Conservation (phyloP, 2,329 filamentous ascomycete genomes). For the Xylariaceae sp. region DNA sequence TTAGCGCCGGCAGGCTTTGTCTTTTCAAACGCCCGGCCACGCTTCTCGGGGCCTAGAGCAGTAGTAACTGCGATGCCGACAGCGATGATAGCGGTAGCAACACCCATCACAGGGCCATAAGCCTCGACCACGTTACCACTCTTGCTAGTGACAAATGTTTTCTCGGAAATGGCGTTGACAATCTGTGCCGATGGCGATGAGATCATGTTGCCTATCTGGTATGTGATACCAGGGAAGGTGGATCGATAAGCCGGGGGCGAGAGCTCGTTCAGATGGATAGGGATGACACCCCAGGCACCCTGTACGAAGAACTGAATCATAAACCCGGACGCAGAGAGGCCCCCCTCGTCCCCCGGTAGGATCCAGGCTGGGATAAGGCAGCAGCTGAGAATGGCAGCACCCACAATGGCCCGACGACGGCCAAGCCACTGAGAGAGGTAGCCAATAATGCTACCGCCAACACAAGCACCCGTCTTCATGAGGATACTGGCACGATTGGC, state of each 20-base stretch:
- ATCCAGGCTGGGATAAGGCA: constrained; percentile 72
- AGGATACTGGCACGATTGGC: constrained; percentile 77
- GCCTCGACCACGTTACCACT: constrained; percentile 64
- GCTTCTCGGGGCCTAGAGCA: constrained; percentile 73
- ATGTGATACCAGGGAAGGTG: constrained; percentile 70
- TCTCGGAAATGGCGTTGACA: constrained; percentile 73
- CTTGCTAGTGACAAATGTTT: constrained; percentile 54
- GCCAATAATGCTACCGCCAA: constrained; percentile 73
- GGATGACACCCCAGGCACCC: constrained; percentile 69
- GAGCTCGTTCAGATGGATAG: constrained; percentile 74
- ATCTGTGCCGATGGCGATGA: constrained; percentile 75
- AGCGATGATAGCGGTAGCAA: constrained; percentile 77
- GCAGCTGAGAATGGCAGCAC: constrained; percentile 61
- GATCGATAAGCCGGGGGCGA: constrained; percentile 71
- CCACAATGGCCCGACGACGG: constrained; percentile 69
- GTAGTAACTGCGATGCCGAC: constrained; percentile 69
- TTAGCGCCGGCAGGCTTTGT: constrained; percentile 53
- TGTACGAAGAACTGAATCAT: constrained; percentile 71
- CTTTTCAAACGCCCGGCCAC: constrained; percentile 70
- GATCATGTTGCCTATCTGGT: constrained; percentile 77
- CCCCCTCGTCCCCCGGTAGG: constrained; percentile 60
- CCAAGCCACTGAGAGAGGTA: constrained; percentile 77
- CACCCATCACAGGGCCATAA: constrained; percentile 75
- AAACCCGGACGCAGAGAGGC: constrained; percentile 67
- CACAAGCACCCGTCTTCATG: constrained; percentile 77